Conservation (phyloP, 2,329 filamentous ascomycete species). For the Alternaria burnsii region DNA sequence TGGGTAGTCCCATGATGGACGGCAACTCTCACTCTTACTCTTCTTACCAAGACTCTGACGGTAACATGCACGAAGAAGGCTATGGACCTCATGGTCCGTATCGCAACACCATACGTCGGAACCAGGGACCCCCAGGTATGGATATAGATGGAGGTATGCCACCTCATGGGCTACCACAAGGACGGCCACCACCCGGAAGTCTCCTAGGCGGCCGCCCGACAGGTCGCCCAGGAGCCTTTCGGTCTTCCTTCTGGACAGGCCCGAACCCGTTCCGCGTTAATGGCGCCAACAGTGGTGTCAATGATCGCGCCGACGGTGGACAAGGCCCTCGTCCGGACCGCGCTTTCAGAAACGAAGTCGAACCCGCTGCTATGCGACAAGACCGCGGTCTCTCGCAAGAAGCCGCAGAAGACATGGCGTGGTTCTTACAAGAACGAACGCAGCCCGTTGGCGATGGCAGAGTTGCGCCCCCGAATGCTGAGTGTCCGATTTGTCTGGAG, state of each 20-base stretch:
- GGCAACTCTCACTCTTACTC: not conserved
- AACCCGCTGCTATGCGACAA: not conserved
- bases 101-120: not conserved
- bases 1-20: not conserved
- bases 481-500: conserved; percentile 25
- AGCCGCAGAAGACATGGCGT: not conserved
- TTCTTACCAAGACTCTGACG: conserved; percentile 2
- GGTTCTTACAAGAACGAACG: conserved; percentile 13
- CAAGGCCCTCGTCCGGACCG: not conserved
- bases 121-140: not conserved
- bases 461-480: conserved; percentile 1
- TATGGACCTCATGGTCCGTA: not conserved
- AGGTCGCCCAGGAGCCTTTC: not conserved
- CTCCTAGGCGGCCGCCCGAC: not conserved
- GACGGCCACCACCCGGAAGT: not conserved
- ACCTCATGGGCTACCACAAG: not conserved
- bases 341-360: not conserved
- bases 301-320: not conserved
- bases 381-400: not conserved
- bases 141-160: not conserved
- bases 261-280: not conserved
- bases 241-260: not conserved
- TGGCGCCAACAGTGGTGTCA: not conserved
- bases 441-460: not conserved
- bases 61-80: not conserved